phyloP scores from a whole-genome alignment of 2,329 filamentous ascomycete genomes.

The Aspergillus uvarum region DNA sequence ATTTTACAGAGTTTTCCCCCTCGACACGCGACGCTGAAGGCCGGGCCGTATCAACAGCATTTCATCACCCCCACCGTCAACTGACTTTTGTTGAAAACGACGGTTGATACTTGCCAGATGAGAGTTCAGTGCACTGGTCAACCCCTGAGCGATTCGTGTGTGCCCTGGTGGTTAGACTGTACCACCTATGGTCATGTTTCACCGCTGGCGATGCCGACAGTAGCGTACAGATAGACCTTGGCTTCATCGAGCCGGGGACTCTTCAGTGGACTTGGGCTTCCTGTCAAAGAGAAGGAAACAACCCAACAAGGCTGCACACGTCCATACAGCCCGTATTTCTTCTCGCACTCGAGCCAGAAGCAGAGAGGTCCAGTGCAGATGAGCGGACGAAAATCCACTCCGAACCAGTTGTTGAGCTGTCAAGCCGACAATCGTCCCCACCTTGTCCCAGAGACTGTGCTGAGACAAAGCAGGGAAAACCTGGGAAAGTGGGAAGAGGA shows the following conservation, averaged over 20 bases:
- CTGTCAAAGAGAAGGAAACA: not conserved
- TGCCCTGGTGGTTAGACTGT: not conserved
- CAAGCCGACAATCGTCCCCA: not conserved
- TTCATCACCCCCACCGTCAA: not conserved
- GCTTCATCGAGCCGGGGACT: not conserved
- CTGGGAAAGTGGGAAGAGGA: not conserved
- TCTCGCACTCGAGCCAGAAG: not conserved
- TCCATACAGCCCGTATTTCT: not conserved
- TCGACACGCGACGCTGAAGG: not conserved
- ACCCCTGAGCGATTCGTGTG: not conserved
- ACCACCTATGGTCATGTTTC: slow-evolving; percentile 3
- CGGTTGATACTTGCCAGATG: not conserved
- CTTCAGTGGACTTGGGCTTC: not conserved
- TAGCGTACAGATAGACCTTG: not conserved
- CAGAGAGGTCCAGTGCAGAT: not conserved
- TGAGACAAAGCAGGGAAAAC: not conserved
- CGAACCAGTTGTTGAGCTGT: not conserved
- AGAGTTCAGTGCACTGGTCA: not conserved
- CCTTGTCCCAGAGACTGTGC: not conserved
- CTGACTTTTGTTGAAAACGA: not conserved
- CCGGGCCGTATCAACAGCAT: not conserved
- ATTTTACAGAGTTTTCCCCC: not conserved
- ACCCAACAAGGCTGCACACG: not conserved
- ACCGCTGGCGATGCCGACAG: not conserved
- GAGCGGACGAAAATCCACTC: not conserved